These are phyloP conservation scores for Penicillium atrosanguineum DNA, from an alignment of 495 filamentous ascomycete genomes.

Conservation along the genomic window DNA sequence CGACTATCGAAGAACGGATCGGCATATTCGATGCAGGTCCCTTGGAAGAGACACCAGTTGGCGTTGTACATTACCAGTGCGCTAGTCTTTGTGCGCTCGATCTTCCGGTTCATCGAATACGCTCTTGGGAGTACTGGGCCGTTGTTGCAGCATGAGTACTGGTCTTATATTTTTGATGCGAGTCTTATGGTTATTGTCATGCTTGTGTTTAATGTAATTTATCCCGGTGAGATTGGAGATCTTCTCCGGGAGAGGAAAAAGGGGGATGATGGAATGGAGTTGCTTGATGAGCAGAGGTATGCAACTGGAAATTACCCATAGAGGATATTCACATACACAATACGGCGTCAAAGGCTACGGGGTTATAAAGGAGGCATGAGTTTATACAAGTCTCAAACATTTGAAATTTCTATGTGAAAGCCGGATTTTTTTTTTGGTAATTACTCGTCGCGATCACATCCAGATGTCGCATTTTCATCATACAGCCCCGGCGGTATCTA, in stretches of 20 bases:
- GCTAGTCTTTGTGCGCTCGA: not conserved
- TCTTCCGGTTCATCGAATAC: too few relatives aligned
- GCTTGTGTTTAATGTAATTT: not conserved
- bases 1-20: not conserved
- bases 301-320: not conserved
- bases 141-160: too few relatives aligned
- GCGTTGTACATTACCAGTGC: not conserved
- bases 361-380: not conserved
- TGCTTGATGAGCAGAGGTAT: not conserved
- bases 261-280: not conserved
- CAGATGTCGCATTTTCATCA: conserved; percentile 26
- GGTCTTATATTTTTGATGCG: not conserved
- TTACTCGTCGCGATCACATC: conserved; percentile 27
- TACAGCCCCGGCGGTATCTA: conserved; percentile 20
- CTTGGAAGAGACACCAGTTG: not conserved
- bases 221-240: not conserved
- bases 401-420: conserved; percentile 20
- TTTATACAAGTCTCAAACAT: not conserved
- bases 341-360: too few relatives aligned
- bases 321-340: not conserved
- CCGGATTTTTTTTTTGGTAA: conserved; percentile 28
- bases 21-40: not conserved
- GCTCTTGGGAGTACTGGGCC: too few relatives aligned
- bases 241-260: not conserved
- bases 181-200: not conserved